Conservation (phyloP, 176 grass and related monocot species). For the Bromus sterilis region DNA sequence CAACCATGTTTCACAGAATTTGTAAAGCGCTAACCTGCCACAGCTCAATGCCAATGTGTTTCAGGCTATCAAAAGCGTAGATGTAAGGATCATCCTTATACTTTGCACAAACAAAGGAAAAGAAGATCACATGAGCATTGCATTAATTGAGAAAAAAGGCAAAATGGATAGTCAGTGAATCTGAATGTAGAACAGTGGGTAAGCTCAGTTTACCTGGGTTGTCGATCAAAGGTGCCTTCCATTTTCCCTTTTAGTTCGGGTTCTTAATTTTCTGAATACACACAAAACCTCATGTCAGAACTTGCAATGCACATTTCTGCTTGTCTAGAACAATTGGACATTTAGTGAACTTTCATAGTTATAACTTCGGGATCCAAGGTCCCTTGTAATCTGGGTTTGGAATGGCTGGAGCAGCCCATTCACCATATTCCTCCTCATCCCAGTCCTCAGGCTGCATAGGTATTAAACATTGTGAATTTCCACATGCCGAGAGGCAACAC, state of each 20-base stretch:
- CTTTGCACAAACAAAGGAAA: too few relatives aligned
- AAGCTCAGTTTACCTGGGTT: slow-evolving; percentile 60
- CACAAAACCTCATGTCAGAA: not conserved
- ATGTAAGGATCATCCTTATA: too few relatives aligned
- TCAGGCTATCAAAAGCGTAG: too few relatives aligned
- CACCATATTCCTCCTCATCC: slow-evolving; percentile 66
- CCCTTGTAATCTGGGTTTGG: too few relatives aligned
- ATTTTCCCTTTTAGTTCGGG: slow-evolving; percentile 66
- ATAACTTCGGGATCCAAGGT: slow-evolving; percentile 55
- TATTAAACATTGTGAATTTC: not conserved
- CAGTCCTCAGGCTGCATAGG: slow-evolving; percentile 50
- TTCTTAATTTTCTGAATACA: too few relatives aligned
- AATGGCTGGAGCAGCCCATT: slow-evolving; percentile 58
- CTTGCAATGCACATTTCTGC: not conserved
- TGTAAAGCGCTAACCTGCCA: too few relatives aligned
- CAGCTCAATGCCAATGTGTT: too few relatives aligned
- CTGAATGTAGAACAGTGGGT: too few relatives aligned
- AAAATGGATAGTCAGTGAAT: too few relatives aligned
- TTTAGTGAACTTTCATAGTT: not conserved
- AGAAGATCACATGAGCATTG: too few relatives aligned
- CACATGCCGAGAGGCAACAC: not conserved
- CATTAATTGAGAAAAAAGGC: too few relatives aligned
- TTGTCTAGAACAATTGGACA: not conserved
- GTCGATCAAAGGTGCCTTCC: slow-evolving; percentile 71
- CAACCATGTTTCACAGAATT: too few relatives aligned